These are phyloP conservation scores for Globisporangium middletonii DNA, from an alignment of 352 stramenopile genomes.

Conservation along the genomic window DNA sequence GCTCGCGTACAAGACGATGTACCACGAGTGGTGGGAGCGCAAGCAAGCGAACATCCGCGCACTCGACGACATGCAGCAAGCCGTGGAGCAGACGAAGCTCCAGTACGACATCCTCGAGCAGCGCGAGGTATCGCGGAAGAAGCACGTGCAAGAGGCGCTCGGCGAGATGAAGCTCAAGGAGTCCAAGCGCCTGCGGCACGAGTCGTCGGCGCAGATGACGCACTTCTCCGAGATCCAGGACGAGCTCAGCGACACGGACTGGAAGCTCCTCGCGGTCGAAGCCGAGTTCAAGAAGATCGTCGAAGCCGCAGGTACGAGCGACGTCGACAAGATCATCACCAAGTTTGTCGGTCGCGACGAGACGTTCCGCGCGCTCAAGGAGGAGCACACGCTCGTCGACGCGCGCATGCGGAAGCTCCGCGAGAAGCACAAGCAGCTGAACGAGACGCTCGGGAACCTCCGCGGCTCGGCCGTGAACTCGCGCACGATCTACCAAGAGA, in stretches of 20 bases:
- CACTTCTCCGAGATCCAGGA: slow-evolving; percentile 80
- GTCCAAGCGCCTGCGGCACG: slow-evolving; percentile 57
- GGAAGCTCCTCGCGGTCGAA: slow-evolving; percentile 59
- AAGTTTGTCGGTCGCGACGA: slow-evolving; percentile 71
- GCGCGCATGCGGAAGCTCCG: slow-evolving; percentile 69
- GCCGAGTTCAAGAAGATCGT: slow-evolving; percentile 71
- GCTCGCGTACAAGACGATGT: slow-evolving; percentile 54
- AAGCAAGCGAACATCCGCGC: slow-evolving; percentile 70
- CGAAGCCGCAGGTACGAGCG: slow-evolving; percentile 67
- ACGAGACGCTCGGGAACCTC: slow-evolving; percentile 53
- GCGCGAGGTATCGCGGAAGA: slow-evolving; percentile 65
- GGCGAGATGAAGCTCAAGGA: slow-evolving; percentile 72
- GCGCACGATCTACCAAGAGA: slow-evolving; percentile 81
- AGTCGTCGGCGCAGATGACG: slow-evolving; percentile 67
- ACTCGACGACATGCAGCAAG: slow-evolving; percentile 69
- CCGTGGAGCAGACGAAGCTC: slow-evolving; percentile 65
- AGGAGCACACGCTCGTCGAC: slow-evolving; percentile 69
- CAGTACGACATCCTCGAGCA: slow-evolving; percentile 75
- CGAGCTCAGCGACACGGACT: slow-evolving; percentile 64
- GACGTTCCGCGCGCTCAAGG: slow-evolving; percentile 63
- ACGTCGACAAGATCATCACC: slow-evolving; percentile 78
- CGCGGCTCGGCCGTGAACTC: slow-evolving; percentile 69
- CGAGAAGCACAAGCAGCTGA: slow-evolving; percentile 73
- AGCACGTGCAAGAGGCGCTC: slow-evolving; percentile 63
- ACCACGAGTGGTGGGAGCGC: slow-evolving; percentile 61